phyloP scores from a whole-genome alignment of 768 basidiomycete genomes.

The Russula emetica region DNA sequence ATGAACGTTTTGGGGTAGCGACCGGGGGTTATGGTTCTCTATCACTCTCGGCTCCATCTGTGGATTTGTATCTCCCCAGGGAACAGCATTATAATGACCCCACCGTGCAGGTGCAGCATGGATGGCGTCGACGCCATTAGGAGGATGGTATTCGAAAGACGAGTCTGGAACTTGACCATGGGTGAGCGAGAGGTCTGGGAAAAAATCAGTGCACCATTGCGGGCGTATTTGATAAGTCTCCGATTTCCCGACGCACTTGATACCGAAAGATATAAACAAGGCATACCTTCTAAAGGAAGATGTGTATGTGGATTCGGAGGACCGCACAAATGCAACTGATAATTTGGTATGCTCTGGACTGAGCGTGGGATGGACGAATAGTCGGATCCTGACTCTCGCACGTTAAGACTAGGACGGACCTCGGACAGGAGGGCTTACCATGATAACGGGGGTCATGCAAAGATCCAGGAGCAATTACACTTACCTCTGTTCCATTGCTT shows the following conservation, averaged over 20 bases:
- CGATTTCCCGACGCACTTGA: too few species aligned
- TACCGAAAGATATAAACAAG: not conserved
- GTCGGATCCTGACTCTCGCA: not conserved
- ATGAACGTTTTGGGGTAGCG: not conserved
- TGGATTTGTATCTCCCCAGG: not conserved
- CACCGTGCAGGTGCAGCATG: too few species aligned
- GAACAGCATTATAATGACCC: not conserved
- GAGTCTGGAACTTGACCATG: not conserved
- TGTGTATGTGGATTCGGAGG: too few species aligned
- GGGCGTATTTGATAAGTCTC: not conserved
- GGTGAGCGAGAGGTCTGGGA: not conserved
- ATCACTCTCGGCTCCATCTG: not conserved
- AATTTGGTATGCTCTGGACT: not conserved
- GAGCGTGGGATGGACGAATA: not conserved
- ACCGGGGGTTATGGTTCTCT: not conserved
- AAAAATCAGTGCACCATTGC: too few species aligned
- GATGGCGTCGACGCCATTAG: not conserved
- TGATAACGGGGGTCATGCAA: too few species aligned
- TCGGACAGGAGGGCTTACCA: not conserved
- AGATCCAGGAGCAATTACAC: too few species aligned
- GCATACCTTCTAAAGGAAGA: not conserved
- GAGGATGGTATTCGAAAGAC: not conserved
- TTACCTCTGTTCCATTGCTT: not conserved
- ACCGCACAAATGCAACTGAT: not conserved
- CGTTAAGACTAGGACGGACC: not conserved